Percentiles rank a stretch among this genome's conserved stretches.
These are phyloP conservation scores for Corymbia calophylla DNA, from an alignment of 441 rosid species.

Conservation along the genomic window DNA sequence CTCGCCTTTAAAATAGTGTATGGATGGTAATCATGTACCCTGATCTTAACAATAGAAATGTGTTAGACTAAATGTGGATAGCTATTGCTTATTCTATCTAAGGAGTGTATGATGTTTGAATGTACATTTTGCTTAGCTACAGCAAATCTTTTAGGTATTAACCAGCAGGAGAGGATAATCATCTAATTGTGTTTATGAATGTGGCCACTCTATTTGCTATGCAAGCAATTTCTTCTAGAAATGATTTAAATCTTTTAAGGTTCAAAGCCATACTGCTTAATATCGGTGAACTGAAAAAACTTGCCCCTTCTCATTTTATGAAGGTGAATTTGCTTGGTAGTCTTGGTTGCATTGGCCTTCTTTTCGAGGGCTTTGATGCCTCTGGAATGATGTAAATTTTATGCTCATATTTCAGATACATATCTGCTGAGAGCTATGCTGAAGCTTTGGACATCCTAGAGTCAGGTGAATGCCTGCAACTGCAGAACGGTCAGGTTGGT, in stretches of 20 bases:
- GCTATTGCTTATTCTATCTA: neutral
- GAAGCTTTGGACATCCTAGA: slow-evolving; percentile 81
- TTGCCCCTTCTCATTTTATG: neutral
- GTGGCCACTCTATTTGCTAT: neutral
- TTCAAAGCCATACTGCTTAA: neutral
- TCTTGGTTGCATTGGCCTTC: neutral
- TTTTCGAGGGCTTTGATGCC: neutral
- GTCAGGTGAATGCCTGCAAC: slow-evolving; percentile 76
- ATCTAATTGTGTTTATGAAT: neutral
- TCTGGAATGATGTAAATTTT: neutral
- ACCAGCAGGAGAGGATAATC: neutral
- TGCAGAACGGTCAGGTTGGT: slow-evolving; percentile 66
- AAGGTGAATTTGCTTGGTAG: neutral
- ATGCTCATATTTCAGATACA: slow-evolving; percentile 39
- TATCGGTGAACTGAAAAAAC: neutral
- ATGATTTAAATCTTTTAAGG: neutral
- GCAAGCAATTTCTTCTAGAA: neutral
- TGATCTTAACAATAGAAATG: no score
- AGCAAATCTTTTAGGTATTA: neutral
- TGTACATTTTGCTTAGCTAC: neutral
- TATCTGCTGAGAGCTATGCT: slow-evolving; percentile 62
- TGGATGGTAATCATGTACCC: no score
- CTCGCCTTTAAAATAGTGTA: neutral
- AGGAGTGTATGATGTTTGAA: neutral
- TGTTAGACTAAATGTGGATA: no score